phyloP scores from a whole-genome alignment of 495 filamentous ascomycete genomes.

The Aspergillus bertholletiae region DNA sequence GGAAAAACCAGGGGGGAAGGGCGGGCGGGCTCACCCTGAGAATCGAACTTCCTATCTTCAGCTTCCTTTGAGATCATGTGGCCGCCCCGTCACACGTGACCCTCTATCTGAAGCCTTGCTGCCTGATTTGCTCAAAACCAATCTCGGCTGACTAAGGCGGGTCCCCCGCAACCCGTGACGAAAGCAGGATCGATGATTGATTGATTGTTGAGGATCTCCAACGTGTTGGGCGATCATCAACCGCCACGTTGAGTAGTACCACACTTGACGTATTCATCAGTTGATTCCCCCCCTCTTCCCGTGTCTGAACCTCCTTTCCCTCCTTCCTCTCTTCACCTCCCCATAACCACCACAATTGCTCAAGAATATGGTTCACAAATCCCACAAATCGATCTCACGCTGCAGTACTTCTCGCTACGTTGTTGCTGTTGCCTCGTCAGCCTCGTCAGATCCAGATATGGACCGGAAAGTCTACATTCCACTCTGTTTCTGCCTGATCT shows the following conservation, averaged over 20 bases:
- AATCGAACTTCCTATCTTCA: background rate
- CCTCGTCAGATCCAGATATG: slow-evolving; percentile 26
- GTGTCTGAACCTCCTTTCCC: background rate
- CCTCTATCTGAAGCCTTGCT: background rate
- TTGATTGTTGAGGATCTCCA: slow-evolving; percentile 1
- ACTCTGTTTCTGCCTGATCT: slow-evolving; percentile 42
- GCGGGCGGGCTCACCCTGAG: background rate
- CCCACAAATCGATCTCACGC: slow-evolving; percentile 11
- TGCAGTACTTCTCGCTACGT: slow-evolving; percentile 8
- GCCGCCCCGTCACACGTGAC: background rate
- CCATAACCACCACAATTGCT: background rate
- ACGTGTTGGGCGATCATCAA: slow-evolving; percentile 16
- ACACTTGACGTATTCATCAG: too few species aligned
- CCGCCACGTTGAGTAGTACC: slow-evolving; percentile 9
- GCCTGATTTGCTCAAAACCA: background rate
- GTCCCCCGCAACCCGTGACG: background rate
- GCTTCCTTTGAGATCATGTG: background rate
- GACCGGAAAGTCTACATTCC: slow-evolving; percentile 40
- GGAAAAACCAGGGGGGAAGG: background rate
- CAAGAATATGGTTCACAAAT: slow-evolving; percentile 16
- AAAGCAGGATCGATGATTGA: background rate
- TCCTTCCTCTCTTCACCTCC: background rate
- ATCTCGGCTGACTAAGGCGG: background rate
- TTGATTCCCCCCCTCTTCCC: slow-evolving; percentile 2
- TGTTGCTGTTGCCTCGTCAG: slow-evolving; percentile 10